Evolutionary conservation across 2,329 filamentous ascomycete species (phyloP), one percentile per base, ranked within the genome.

Genomic region (Knoxdaviesia proteae): DNA sequence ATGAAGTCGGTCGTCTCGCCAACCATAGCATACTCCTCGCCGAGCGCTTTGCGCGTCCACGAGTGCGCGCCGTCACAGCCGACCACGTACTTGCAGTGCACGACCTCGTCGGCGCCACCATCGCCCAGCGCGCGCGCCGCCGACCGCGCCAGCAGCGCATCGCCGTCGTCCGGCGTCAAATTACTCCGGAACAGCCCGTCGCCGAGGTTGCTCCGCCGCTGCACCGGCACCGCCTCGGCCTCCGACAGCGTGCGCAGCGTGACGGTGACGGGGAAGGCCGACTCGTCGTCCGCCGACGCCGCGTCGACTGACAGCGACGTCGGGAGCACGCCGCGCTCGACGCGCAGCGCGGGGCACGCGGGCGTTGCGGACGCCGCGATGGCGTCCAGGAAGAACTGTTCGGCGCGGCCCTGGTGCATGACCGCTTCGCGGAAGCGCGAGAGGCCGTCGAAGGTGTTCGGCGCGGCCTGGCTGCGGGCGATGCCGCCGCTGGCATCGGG

Each of bases 351-450:
- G 37, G 54, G 52, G 33, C 39, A 40, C 3, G 45, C 45, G 1
- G 44, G 38, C 7, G 68, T 64, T 3, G 66, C 68, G 49, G 69
- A 56, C 42, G 69, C 57, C 47, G 65, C 64, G 42, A 80, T 69
- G 39, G 68, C 66, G 47, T 80, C 74, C 0, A 78, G 60, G 49
- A 80, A 75, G 53, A 77, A 78, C 1, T 67, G 61, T 52, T 84
- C 79, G 46, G 83, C 73, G 1, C 77, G 69, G 3, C 77, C 80
- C 56, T 84, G 80, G 49, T 82, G 78, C 36, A 86, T 55, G 4
- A 80, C 72, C 3, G 74, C 68, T 52, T 83, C 69, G 43, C 73
- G 70, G 48, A 79, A 80, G 5, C 68, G 66, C 29, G 67, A 76
- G 41, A 79, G 61, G 0, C 71, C 74, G 0, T 67, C 64, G 39